phyloP scores from a whole-genome alignment of 2,329 filamentous ascomycete genomes.

The Rutstroemia sp. region DNA sequence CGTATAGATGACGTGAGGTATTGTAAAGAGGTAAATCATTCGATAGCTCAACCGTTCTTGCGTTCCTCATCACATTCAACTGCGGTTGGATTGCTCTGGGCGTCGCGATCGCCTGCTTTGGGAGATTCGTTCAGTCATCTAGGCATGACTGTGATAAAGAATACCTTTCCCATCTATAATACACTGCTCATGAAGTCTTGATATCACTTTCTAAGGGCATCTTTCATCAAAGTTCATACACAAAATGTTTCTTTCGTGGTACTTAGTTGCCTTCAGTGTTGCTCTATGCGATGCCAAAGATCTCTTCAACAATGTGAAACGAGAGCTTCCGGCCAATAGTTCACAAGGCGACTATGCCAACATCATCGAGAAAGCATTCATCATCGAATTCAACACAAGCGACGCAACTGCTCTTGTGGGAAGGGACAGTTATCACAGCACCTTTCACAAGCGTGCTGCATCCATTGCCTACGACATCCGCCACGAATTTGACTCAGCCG shows the following conservation, averaged over 20 bases:
- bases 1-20: neutral
- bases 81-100: too few species aligned
- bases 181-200: too few species aligned
- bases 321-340: neutral
- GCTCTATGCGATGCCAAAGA: neutral
- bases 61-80: too few species aligned
- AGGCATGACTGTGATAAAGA: too few species aligned
- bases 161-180: too few species aligned
- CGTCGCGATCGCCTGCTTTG: too few species aligned
- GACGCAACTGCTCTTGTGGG: neutral
- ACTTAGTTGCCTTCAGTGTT: neutral
- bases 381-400: neutral
- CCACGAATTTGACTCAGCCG: constrained; percentile 5
- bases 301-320: neutral
- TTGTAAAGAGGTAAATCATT: neutral
- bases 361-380: constrained; percentile 1
- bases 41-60: too few species aligned
- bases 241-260: neutral
- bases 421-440: neutral
- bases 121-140: too few species aligned
- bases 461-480: constrained; percentile 5
- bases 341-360: neutral
- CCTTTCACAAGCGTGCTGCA: constrained; percentile 3
- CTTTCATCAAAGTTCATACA: too few species aligned
- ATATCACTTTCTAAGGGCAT: too few species aligned